A percentile compares a stretch with the other conserved stretches of the same genome.
Conservation (phyloP, 257 asterid species). For the Petunia secreta region DNA sequence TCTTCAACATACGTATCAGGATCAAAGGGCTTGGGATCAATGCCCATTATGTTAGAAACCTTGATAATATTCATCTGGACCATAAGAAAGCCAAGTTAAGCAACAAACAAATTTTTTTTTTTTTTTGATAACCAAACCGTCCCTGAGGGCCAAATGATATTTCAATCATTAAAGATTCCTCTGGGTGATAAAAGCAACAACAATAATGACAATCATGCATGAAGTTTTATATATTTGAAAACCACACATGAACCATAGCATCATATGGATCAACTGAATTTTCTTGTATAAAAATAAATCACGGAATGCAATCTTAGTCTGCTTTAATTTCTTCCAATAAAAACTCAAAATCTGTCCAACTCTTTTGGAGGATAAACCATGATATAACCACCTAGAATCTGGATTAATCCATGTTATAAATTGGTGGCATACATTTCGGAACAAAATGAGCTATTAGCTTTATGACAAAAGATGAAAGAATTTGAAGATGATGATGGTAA, state of each 20-base stretch:
- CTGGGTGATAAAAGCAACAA: not conserved
- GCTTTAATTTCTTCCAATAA: not conserved
- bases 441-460: not conserved
- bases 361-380: not conserved
- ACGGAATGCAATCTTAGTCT: not conserved
- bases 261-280: not conserved
- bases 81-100: slow-evolving; percentile 19
- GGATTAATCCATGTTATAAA: slow-evolving; percentile 7
- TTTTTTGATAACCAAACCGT: no score
- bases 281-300: not conserved
- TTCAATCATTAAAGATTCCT: slow-evolving; percentile 3
- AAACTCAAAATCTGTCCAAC: slow-evolving; percentile 12
- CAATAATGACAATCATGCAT: not conserved
- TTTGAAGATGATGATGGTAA: not conserved
- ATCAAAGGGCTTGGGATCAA: slow-evolving; percentile 91
- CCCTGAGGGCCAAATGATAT: no score
- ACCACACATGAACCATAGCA: slow-evolving; percentile 11
- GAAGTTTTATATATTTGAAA: slow-evolving; percentile 1
- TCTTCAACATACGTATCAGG: slow-evolving; percentile 88
- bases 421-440: not conserved
- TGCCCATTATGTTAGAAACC: slow-evolving; percentile 98
- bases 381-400: slow-evolving; percentile 2
- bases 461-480: not conserved
- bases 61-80: slow-evolving; percentile 97
- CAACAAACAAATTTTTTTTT: not conserved